Percentiles rank a stretch among this genome's conserved stretches.
These are phyloP conservation scores for Amauroascus verrucosus DNA, from an alignment of 2,329 filamentous ascomycete genomes.

Conservation along the genomic window DNA sequence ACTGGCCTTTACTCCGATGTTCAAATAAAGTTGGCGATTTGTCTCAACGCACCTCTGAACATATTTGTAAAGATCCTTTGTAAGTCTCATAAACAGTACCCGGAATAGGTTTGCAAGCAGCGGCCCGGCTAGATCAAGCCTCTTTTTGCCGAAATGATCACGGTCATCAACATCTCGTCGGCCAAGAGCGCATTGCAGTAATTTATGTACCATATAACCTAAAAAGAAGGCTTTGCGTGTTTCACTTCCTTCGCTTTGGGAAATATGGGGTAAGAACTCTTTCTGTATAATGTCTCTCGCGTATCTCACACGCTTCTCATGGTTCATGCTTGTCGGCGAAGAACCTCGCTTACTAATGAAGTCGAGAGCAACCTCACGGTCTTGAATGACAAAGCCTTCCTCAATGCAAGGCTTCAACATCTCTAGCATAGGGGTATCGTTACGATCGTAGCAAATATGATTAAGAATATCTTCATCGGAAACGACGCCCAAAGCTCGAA, in stretches of 20 bases:
- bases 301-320: constrained; percentile 82
- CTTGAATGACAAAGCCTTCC: constrained; percentile 91
- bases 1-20: constrained; percentile 78
- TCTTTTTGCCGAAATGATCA: constrained; percentile 98
- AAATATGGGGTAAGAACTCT: constrained; percentile 92
- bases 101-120: constrained; percentile 95
- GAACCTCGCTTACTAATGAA: constrained; percentile 90
- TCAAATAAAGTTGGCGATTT: constrained; percentile 79
- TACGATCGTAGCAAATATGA: constrained; percentile 92
- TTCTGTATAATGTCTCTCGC: constrained; percentile 93
- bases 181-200: constrained; percentile 85
- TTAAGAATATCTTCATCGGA: constrained; percentile 97
- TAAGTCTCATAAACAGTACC: constrained; percentile 79
- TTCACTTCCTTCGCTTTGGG: constrained; percentile 86
- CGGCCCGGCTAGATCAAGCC: constrained; percentile 86
- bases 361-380: constrained; percentile 85
- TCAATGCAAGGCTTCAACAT: constrained; percentile 96
- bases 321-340: constrained; percentile 57
- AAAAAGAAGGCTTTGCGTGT: constrained; percentile 96
- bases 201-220: constrained; percentile 96
- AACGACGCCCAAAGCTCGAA: constrained; percentile 87
- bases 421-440: constrained; percentile 93
- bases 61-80: constrained; percentile 80
- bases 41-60: constrained; percentile 86
- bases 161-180: constrained; percentile 91